Conservation (phyloP, 1,284 basidiomycete species). For the Melampsora allii-populina region DNA sequence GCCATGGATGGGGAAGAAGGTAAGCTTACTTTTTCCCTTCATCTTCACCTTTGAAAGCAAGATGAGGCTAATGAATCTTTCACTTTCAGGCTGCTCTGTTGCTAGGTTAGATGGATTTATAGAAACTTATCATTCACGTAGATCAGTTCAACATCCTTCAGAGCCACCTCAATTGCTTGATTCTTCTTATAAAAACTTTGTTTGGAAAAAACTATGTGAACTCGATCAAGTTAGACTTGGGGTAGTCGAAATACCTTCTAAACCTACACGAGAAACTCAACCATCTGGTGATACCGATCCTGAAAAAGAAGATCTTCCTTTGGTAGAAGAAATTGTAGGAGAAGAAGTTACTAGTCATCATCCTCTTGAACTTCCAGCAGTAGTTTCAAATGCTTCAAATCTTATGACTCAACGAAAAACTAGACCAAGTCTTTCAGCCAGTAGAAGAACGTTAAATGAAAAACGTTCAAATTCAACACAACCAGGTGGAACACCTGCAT, state of each 20-base stretch:
- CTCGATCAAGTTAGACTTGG: conserved; percentile 40
- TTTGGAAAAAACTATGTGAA: conserved; percentile 38
- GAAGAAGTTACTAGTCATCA: not conserved
- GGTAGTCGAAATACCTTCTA: conserved; percentile 5
- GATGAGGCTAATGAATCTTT: conserved; percentile 4
- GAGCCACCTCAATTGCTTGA: conserved; percentile 36
- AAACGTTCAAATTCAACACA: conserved; percentile 3
- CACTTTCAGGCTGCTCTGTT: conserved; percentile 30
- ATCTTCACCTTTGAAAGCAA: not conserved
- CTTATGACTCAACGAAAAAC: conserved; percentile 37
- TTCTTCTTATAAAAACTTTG: conserved; percentile 38
- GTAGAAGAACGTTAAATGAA: conserved; percentile 6
- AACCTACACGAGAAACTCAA: not conserved
- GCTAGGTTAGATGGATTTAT: conserved; percentile 41
- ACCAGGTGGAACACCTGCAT: conserved; percentile 7
- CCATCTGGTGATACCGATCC: not conserved
- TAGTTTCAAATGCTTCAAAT: conserved; percentile 28
- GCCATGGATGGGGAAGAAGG: conserved; percentile 44
- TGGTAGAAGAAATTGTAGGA: not conserved
- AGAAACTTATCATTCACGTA: conserved; percentile 27
- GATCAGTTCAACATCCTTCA: conserved; percentile 12
- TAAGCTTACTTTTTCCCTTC: not conserved
- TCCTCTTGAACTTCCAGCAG: conserved; percentile 19
- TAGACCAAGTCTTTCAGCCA: conserved; percentile 21
- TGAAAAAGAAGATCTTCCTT: not conserved